phyloP scores from a whole-genome alignment of 1,284 basidiomycete genomes.

The Pyrrhoderma lamaoense region DNA sequence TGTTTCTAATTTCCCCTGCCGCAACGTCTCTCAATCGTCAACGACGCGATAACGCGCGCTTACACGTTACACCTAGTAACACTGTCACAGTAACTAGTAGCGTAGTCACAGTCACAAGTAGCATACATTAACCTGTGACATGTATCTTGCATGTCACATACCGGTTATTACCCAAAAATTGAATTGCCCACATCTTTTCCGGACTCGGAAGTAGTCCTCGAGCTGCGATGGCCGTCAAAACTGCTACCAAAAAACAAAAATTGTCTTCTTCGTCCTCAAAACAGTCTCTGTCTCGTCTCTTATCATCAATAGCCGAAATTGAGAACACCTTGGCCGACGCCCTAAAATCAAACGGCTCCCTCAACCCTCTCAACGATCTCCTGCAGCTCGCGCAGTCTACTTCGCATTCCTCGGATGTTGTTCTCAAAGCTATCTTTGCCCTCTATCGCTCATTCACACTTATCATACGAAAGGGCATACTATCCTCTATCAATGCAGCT shows the following conservation, averaged over 20 bases:
- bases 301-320: conserved; percentile 26
- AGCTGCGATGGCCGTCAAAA: neutral
- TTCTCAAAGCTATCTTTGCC: conserved; percentile 76
- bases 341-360: conserved; percentile 45
- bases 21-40: no score
- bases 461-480: conserved; percentile 52
- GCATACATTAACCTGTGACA: no score
- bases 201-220: neutral
- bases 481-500: conserved; percentile 33
- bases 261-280: neutral
- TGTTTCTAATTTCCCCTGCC: no score
- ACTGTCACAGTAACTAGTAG: no score
- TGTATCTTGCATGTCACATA: no score
- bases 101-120: no score
- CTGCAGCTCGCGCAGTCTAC: conserved; percentile 45
- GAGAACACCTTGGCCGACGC: conserved; percentile 48
- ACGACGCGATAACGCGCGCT: no score
- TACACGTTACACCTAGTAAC: no score
- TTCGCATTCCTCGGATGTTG: conserved; percentile 32
- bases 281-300: no score
- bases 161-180: no score
- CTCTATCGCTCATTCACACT: conserved; percentile 75
- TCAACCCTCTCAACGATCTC: conserved; percentile 79
- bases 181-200: neutral
- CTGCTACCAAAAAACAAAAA: conserved; percentile 9